A percentile compares a stretch with the other conserved stretches of the same genome.
Evolutionary conservation across 2,329 filamentous ascomycete genomes (phyloP).

Genomic region (Pseudogymnoascus sp.): DNA sequence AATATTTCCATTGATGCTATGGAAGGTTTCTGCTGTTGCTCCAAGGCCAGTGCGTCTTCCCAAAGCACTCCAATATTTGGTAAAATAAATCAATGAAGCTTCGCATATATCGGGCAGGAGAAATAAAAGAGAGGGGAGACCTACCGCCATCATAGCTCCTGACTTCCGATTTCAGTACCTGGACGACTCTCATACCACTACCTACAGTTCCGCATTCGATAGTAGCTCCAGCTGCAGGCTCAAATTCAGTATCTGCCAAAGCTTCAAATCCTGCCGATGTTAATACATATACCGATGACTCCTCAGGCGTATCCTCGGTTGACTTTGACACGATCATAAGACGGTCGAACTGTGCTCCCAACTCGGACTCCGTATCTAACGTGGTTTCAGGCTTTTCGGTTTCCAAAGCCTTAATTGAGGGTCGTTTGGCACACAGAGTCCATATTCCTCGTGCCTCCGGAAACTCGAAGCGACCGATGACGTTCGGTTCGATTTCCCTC

Average conservation of each 20-base stretch:
- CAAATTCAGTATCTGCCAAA: constrained; percentile 79
- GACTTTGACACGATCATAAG: constrained; percentile 75
- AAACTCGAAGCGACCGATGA: constrained; percentile 62
- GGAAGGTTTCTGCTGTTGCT: constrained; percentile 10
- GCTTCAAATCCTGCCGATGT: constrained; percentile 68
- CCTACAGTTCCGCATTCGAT: constrained; percentile 79
- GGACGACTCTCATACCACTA: constrained; percentile 72
- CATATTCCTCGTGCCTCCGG: constrained; percentile 69
- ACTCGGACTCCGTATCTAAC: constrained; percentile 43
- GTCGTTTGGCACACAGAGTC: constrained; percentile 66
- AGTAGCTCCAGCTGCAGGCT: constrained; percentile 78
- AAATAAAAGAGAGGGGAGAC: constrained; percentile 29
- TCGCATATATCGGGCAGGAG: constrained; percentile 15
- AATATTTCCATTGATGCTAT: constrained; percentile 34
- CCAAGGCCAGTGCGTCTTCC: constrained; percentile 1
- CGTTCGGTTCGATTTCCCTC: constrained; percentile 64
- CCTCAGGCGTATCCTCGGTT: constrained; percentile 57
- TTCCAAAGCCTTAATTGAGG: constrained; percentile 52
- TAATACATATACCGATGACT: constrained; percentile 68
- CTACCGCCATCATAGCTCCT: constrained; percentile 83
- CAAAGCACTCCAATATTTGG: constrained; percentile 14
- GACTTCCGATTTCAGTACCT: constrained; percentile 79
- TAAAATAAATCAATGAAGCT: constrained; percentile 28
- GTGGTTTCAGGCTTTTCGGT: constrained; percentile 39
- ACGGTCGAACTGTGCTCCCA: constrained; percentile 59